Evolutionary conservation across 2,329 filamentous ascomycete species (phyloP), one percentile per base, ranked within the genome.

Genomic region (Aureobasidium sp.): DNA sequence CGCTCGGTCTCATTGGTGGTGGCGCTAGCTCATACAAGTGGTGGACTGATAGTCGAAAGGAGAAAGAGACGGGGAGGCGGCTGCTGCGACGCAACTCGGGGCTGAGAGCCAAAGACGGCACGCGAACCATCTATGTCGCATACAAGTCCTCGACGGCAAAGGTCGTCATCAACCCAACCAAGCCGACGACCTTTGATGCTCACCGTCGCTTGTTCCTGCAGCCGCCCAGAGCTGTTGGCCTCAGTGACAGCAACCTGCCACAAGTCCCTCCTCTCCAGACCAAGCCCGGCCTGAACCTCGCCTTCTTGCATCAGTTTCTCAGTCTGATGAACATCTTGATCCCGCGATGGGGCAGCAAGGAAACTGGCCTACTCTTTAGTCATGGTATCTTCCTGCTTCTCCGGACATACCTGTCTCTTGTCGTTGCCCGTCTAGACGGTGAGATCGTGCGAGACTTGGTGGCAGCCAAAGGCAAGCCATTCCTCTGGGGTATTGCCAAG

Each of bases 321-420:
- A 96, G 93, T 69, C 77, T 99, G 59, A 84, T 97, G 77, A 96
- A 91, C 75, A 97, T 99, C 70, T 95, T 97, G 90, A 89, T 99
- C 64, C 94, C 94, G 6, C 81, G 93, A 64, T 96, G 93, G 88
- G 87, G 87, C 17, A 96, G 91, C 73, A 99, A 99, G 73, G 94
- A 97, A 77, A 92, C 93, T 0, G 93, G 92, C 1, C 76, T 99
- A 64, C 78, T 99, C 31, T 74, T 96, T 64, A 94, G 91, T 69
- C 94, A 99, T 69, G 88, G 89, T 19, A 79, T 90, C 31, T 99
- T 97, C 73, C 75, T 99, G 64, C 85, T 99, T 79, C 79, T 97
- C 57, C 81, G 94, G 62, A 99, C 94, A 46, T 99, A 99, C 69
- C 81, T 99, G 11, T 97, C 93, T 10, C 79, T 99, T 2, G 84